Percentiles rank a stretch among this genome's conserved stretches.
Conservation (phyloP, 2,329 filamentous ascomycete species). For the Apiospora kogelbergensis region DNA sequence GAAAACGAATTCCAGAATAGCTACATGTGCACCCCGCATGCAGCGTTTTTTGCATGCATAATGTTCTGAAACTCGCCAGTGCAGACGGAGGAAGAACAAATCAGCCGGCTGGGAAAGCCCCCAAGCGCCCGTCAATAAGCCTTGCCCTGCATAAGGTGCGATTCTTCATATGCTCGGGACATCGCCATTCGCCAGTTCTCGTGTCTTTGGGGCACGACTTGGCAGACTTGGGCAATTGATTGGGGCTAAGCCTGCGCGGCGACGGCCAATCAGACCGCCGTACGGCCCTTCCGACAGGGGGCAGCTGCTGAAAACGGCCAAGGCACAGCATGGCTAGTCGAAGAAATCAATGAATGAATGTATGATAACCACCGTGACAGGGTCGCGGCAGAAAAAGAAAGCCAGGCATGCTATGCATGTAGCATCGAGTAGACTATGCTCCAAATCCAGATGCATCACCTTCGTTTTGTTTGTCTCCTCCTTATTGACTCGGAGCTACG, state of each 20-base stretch:
- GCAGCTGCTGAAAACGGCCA: not conserved
- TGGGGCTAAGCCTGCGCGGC: not conserved
- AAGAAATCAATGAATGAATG: not conserved
- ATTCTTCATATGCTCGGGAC: not conserved
- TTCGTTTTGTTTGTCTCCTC: not conserved
- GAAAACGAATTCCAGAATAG: not conserved
- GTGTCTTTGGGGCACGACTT: not conserved
- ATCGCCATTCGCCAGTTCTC: not conserved
- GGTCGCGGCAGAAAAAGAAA: not conserved
- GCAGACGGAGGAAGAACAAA: not conserved
- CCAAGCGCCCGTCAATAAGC: constrained; percentile 1
- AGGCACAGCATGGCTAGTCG: not conserved
- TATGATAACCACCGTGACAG: not conserved
- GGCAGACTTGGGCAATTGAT: not conserved
- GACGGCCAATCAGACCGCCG: not conserved
- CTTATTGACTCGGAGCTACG: too few species aligned
- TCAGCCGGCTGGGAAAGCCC: not conserved
- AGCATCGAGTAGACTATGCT: not conserved
- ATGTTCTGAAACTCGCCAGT: not conserved
- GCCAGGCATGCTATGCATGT: not conserved
- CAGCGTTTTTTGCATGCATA: not conserved
- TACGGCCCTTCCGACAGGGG: not conserved
- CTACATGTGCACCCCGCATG: not conserved
- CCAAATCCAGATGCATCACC: not conserved
- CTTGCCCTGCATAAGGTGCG: not conserved